Evolutionary conservation across 495 filamentous ascomycete species (phyloP).

Genomic region (Sporormia fimetaria): DNA sequence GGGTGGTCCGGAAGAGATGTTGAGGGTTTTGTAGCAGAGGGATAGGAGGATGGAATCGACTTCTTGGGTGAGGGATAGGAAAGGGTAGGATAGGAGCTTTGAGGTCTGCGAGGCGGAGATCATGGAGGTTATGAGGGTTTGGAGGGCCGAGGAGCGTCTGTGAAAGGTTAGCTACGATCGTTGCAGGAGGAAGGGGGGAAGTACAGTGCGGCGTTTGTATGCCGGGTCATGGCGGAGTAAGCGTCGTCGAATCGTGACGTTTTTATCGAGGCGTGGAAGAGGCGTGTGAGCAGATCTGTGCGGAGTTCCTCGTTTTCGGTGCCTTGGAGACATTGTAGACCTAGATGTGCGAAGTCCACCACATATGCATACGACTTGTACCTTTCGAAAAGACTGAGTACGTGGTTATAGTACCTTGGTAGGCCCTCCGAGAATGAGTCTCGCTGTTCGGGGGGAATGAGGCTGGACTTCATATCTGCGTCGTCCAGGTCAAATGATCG

Average conservation of each 20-base stretch:
- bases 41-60: conserved; percentile 68
- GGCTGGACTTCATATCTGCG: conserved; percentile 42
- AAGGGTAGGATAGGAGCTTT: conserved; percentile 58
- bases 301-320: conserved; percentile 16
- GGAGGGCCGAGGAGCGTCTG: conserved; percentile 40
- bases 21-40: conserved; percentile 46
- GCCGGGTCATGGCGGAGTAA: conserved; percentile 61
- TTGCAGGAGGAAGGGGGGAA: conserved; percentile 7
- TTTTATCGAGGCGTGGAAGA: conserved; percentile 70
- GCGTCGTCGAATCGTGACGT: conserved; percentile 71
- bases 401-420: conserved; percentile 74
- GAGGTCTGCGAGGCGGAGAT: conserved; percentile 44
- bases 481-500: conserved; percentile 30
- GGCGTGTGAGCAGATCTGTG: conserved; percentile 64
- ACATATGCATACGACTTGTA: conserved; percentile 64
- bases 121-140: conserved; percentile 58
- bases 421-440: conserved; percentile 65
- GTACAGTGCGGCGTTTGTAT: conserved; percentile 53
- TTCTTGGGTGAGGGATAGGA: conserved; percentile 58
- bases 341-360: conserved; percentile 70
- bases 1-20: conserved; percentile 47
- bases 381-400: conserved; percentile 70
- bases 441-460: conserved; percentile 61
- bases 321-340: conserved; percentile 43
- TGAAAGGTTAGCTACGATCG: background rate